Percentiles rank a stretch among this genome's conserved stretches.
Conservation (phyloP, 768 basidiomycete genomes). For the Pleurotus cornucopiae region DNA sequence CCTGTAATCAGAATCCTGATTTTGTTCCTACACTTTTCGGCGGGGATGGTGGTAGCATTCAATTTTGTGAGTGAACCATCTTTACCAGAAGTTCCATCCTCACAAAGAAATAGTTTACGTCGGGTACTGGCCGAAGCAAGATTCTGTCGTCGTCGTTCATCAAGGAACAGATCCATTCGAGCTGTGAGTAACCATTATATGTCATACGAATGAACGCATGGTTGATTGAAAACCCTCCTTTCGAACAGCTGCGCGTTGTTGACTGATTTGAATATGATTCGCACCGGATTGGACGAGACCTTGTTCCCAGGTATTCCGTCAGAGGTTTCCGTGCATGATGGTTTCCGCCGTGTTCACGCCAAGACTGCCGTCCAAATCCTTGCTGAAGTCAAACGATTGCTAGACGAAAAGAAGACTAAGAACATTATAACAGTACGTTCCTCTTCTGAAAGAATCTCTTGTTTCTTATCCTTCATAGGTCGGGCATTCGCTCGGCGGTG, state of each 20-base stretch:
- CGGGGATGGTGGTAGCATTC: constrained; percentile 26
- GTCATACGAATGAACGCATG: neutral
- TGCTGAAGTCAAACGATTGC: constrained; percentile 33
- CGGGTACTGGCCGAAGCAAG: constrained; percentile 41
- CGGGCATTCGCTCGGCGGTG: constrained; percentile 39
- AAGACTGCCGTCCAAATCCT: constrained; percentile 31
- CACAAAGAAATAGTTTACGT: constrained; percentile 24
- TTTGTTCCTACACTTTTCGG: constrained; percentile 26
- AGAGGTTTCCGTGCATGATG: constrained; percentile 40
- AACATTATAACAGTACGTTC: neutral
- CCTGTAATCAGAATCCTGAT: constrained; percentile 27
- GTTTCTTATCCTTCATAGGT: constrained; percentile 14
- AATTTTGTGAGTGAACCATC: constrained; percentile 22
- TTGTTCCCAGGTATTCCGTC: constrained; percentile 47
- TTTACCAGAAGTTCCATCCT: neutral
- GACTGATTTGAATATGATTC: constrained; percentile 39
- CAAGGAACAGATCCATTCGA: constrained; percentile 47
- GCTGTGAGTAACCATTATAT: constrained; percentile 26
- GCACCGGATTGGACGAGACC: constrained; percentile 30
- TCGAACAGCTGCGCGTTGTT: constrained; percentile 37
- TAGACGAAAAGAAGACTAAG: constrained; percentile 26
- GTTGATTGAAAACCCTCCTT: neutral
- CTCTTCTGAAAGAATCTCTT: neutral
- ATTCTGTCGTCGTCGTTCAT: constrained; percentile 45
- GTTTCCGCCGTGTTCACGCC: constrained; percentile 46